A percentile compares a stretch with the other conserved stretches of the same genome.
Evolutionary conservation across 495 filamentous ascomycete species (phyloP).

Genomic region (Neurospora intermedia): DNA sequence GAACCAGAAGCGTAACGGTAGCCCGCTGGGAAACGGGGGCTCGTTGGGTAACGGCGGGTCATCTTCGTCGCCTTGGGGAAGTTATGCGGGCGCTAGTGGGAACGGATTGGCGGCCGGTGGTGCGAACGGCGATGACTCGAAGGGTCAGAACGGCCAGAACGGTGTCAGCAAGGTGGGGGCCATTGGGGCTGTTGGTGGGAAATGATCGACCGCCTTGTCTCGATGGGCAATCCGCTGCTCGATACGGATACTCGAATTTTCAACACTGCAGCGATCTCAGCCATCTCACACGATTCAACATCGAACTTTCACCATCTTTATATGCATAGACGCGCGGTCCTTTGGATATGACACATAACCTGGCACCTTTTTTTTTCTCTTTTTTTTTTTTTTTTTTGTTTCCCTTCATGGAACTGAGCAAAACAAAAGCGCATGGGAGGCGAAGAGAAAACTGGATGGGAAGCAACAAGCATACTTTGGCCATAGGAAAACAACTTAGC

Average conservation of each 20-base stretch:
- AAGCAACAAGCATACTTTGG: neutral
- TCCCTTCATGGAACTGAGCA: neutral
- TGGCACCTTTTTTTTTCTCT: neutral
- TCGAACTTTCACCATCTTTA: neutral
- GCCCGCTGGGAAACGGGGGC: conserved; percentile 20
- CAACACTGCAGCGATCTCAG: neutral
- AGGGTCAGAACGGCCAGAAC: neutral
- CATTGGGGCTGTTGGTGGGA: neutral
- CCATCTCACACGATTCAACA: neutral
- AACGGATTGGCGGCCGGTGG: neutral
- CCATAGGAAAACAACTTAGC: neutral
- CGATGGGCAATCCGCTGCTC: neutral
- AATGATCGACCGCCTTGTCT: neutral
- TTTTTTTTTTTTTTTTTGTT: neutral
- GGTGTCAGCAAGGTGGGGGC: neutral
- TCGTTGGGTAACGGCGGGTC: conserved; percentile 25
- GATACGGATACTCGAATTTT: neutral
- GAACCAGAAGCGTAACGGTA: conserved; percentile 31
- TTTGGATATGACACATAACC: neutral
- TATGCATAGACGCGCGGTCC: neutral
- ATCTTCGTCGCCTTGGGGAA: conserved; percentile 15
- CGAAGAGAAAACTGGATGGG: neutral
- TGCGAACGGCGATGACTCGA: neutral
- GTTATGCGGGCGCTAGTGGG: neutral
- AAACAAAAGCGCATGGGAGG: neutral